phyloP scores from a whole-genome alignment of 2,329 filamentous ascomycete species.

The Ophiostoma ips region DNA sequence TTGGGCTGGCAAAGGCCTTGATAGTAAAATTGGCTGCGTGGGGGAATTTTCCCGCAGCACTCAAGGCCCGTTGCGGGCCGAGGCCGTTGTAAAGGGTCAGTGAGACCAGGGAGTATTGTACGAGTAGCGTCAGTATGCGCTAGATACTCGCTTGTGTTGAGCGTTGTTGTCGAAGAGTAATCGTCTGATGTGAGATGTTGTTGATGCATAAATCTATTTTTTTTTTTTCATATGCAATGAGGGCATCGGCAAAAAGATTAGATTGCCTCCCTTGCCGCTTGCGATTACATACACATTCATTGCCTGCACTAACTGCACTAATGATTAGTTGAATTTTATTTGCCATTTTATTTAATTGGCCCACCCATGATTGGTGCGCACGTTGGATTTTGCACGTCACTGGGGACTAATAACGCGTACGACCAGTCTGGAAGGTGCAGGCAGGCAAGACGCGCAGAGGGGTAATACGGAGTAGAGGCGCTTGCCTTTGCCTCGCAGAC shows the following conservation, averaged over 20 bases:
- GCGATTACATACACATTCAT: not conserved
- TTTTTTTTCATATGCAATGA: not conserved
- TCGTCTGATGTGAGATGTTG: not conserved
- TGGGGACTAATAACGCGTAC: not conserved
- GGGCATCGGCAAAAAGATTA: too few species aligned
- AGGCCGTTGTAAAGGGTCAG: not conserved
- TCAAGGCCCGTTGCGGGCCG: slow-evolving; percentile 2
- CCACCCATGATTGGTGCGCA: not conserved
- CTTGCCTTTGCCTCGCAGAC: too few species aligned
- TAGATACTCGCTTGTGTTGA: not conserved
- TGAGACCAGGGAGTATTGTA: too few species aligned
- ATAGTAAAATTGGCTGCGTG: too few species aligned
- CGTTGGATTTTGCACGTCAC: not conserved
- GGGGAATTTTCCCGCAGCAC: slow-evolving; percentile 1
- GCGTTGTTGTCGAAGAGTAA: not conserved
- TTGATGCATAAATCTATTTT: not conserved
- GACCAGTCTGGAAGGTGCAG: not conserved
- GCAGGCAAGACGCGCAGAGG: not conserved
- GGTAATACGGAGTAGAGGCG: not conserved
- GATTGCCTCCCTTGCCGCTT: not conserved
- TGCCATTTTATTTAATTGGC: not conserved
- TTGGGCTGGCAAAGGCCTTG: not conserved
- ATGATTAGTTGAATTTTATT: not conserved
- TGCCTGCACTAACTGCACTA: not conserved
- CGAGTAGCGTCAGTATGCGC: too few species aligned